Evolutionary conservation across 306 rosid species (phyloP).

Genomic region (Vigna angularis): DNA sequence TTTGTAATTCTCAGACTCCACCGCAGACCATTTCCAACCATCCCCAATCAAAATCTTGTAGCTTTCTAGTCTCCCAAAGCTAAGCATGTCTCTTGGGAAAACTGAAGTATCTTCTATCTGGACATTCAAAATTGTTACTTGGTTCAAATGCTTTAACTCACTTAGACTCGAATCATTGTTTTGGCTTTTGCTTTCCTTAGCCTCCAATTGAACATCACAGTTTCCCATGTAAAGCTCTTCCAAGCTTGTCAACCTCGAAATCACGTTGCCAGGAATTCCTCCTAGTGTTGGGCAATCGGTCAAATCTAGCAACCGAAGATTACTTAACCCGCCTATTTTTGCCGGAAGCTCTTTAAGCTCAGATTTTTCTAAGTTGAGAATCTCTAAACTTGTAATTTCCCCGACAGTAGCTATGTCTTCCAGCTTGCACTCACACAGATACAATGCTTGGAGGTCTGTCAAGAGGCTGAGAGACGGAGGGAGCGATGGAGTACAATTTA

Average conservation of each 20-base stretch:
- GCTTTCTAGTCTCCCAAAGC: slow-evolving; percentile 41
- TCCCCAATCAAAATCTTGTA: slow-evolving; percentile 48
- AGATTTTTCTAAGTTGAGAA: slow-evolving; percentile 46
- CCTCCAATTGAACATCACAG: slow-evolving; percentile 44
- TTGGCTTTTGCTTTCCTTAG: slow-evolving; percentile 6
- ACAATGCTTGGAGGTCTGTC: slow-evolving; percentile 47
- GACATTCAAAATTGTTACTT: slow-evolving; percentile 40
- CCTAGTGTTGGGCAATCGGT: slow-evolving; percentile 41
- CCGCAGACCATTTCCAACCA: slow-evolving; percentile 37
- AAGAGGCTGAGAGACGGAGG: slow-evolving; percentile 40
- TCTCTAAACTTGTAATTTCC: slow-evolving; percentile 40
- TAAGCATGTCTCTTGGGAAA: slow-evolving; percentile 44
- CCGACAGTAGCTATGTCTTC: slow-evolving; percentile 47
- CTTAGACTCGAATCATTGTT: slow-evolving; percentile 35
- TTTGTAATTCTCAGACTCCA: slow-evolving; percentile 1
- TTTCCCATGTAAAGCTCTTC: slow-evolving; percentile 52
- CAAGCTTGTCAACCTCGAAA: slow-evolving; percentile 46
- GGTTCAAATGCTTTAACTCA: slow-evolving; percentile 47
- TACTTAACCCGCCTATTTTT: slow-evolving; percentile 39
- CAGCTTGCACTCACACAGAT: slow-evolving; percentile 44
- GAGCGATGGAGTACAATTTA: slow-evolving; percentile 40
- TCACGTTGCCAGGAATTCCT: slow-evolving; percentile 34
- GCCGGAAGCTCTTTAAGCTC: slow-evolving; percentile 41
- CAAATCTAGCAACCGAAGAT: slow-evolving; percentile 49
- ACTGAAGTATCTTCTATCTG: slow-evolving; percentile 25